Conservation (phyloP, 441 rosid genomes). For the Hura crepitans region DNA sequence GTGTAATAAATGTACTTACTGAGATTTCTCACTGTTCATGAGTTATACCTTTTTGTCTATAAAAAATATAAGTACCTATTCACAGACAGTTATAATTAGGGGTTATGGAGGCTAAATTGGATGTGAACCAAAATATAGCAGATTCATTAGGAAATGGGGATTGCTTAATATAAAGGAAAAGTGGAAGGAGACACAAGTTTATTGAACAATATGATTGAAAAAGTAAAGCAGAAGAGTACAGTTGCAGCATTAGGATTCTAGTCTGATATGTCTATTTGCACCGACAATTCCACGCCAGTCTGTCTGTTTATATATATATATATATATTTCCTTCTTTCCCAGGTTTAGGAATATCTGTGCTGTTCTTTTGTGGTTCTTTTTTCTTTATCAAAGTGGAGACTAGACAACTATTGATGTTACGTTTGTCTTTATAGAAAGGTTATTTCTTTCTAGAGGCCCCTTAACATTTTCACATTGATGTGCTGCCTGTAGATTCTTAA, state of each 20-base stretch:
- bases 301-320: neutral
- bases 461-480: neutral
- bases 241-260: conserved; percentile 26
- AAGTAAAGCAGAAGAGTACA: conserved; percentile 34
- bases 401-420: conserved; percentile 25
- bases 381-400: conserved; percentile 30
- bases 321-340: neutral
- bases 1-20: neutral
- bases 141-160: conserved; percentile 15
- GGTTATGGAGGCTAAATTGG: conserved; percentile 2
- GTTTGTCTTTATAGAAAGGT: conserved; percentile 15
- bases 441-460: conserved; percentile 23
- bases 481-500: neutral
- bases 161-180: conserved; percentile 19
- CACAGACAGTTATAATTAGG: neutral
- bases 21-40: conserved; percentile 8
- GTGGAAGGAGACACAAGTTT: conserved; percentile 19
- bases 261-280: conserved; percentile 25
- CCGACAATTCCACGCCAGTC: conserved; percentile 29
- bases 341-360: conserved; percentile 33
- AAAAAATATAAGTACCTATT: neutral
- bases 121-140: neutral
- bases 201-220: conserved; percentile 24
- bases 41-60: neutral
- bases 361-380: conserved; percentile 24